A percentile compares a stretch with the other conserved stretches of the same genome.
These are phyloP conservation scores for Neofusicoccum sp. DNA, from an alignment of 2,329 filamentous ascomycete species.

Conservation along the genomic window DNA sequence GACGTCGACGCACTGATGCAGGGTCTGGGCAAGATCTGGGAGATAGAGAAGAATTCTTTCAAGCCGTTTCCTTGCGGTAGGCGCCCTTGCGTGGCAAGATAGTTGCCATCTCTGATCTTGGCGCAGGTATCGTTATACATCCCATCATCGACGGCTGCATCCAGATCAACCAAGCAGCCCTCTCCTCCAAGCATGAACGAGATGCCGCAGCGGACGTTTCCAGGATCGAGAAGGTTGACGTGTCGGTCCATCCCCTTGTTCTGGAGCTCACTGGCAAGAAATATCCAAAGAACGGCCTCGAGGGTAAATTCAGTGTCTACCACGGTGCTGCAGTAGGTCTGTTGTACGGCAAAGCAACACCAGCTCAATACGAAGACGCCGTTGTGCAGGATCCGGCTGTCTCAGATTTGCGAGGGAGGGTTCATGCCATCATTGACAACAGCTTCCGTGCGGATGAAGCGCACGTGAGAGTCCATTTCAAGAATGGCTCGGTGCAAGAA, in stretches of 20 bases:
- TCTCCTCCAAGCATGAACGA: constrained; percentile 26
- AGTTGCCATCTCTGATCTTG: background rate
- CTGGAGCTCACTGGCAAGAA: constrained; percentile 54
- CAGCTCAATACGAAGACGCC: constrained; percentile 50
- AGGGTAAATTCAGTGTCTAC: constrained; percentile 57
- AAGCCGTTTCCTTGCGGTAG: constrained; percentile 55
- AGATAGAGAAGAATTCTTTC: constrained; percentile 55
- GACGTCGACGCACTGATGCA: constrained; percentile 40
- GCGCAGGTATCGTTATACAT: constrained; percentile 52
- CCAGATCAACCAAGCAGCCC: constrained; percentile 38
- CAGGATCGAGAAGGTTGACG: constrained; percentile 49
- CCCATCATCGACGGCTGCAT: constrained; percentile 54
- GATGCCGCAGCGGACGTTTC: background rate
- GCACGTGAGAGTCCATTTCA: constrained; percentile 38
- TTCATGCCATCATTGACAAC: constrained; percentile 45
- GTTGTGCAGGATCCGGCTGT: constrained; percentile 46
- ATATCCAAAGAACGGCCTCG: constrained; percentile 49
- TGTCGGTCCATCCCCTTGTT: constrained; percentile 52
- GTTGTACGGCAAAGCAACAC: constrained; percentile 52
- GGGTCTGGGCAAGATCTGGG: constrained; percentile 45
- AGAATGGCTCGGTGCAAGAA: constrained; percentile 32
- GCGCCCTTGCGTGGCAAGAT: background rate
- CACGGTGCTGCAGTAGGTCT: constrained; percentile 54
- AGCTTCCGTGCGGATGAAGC: constrained; percentile 44
- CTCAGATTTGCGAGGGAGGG: constrained; percentile 44